These are phyloP conservation scores for Fusarium sp. DNA, from an alignment of 2,329 filamentous ascomycete species.

Conservation along the genomic window DNA sequence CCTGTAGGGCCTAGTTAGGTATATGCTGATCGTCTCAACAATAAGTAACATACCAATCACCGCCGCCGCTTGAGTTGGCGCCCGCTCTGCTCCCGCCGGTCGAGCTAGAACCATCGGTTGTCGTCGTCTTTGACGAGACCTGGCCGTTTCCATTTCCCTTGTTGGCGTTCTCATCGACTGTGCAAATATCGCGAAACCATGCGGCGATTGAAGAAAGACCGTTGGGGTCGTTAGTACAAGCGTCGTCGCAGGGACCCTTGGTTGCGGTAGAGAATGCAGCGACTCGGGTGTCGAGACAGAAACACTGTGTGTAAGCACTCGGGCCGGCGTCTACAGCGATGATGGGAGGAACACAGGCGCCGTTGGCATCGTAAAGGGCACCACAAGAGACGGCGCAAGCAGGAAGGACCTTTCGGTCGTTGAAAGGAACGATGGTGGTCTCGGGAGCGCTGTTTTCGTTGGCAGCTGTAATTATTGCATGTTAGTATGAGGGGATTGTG, in stretches of 20 bases:
- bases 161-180: slow-evolving; percentile 49
- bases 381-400: slow-evolving; percentile 71
- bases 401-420: slow-evolving; percentile 61
- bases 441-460: slow-evolving; percentile 31
- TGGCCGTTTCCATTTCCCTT: slow-evolving; percentile 28
- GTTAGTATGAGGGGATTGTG: slow-evolving; percentile 32
- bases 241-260: slow-evolving; percentile 70
- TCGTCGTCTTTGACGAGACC: slow-evolving; percentile 25
- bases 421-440: slow-evolving; percentile 69
- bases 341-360: slow-evolving; percentile 73
- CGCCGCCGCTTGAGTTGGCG: slow-evolving; percentile 49
- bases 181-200: slow-evolving; percentile 80
- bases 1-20: slow-evolving; percentile 57
- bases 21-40: not conserved
- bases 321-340: slow-evolving; percentile 58
- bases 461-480: slow-evolving; percentile 11
- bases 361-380: slow-evolving; percentile 76
- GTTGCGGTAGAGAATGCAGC: slow-evolving; percentile 67
- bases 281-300: slow-evolving; percentile 75
- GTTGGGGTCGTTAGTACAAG: slow-evolving; percentile 60
- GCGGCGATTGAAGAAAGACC: slow-evolving; percentile 67
- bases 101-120: slow-evolving; percentile 14
- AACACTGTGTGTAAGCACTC: slow-evolving; percentile 73
- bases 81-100: slow-evolving; percentile 19
- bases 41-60: slow-evolving; percentile 58